Percentiles rank a stretch among this genome's conserved stretches.
These are phyloP conservation scores for Phialophora expanda DNA, from an alignment of 2,329 filamentous ascomycete genomes.

Conservation along the genomic window DNA sequence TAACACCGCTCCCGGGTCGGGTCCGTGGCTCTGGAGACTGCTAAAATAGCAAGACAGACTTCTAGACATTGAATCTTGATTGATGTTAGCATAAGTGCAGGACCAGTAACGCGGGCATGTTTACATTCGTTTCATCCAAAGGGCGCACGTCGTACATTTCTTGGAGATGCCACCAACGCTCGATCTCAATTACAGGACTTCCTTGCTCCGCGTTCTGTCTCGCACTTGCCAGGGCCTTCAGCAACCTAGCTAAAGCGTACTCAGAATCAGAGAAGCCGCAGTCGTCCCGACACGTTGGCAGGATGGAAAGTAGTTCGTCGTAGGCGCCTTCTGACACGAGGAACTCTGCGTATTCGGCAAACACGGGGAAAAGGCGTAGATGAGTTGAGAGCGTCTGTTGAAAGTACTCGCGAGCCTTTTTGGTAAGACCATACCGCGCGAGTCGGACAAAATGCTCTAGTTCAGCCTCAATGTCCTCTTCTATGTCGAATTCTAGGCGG, in stretches of 20 bases:
- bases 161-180: no score
- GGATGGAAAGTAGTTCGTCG: not conserved
- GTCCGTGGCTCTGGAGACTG: no score
- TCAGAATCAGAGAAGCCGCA: not conserved
- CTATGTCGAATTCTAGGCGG: constrained; percentile 12
- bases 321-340: not conserved
- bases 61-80: not conserved
- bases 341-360: constrained; percentile 5
- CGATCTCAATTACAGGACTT: no score
- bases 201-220: no score
- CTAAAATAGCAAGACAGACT: not conserved
- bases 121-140: no score
- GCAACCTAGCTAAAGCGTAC: not conserved
- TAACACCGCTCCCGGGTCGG: no score
- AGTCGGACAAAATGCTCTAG: constrained; percentile 15
- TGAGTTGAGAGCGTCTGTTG: not conserved
- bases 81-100: no score
- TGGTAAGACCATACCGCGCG: not conserved
- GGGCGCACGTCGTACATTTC: no score
- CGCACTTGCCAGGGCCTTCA: no score
- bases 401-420: constrained; percentile 2
- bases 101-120: no score
- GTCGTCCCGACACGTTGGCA: not conserved
- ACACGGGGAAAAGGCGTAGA: not conserved
- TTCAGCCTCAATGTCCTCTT: constrained; percentile 13